Percentiles rank a stretch among this genome's conserved stretches.
Evolutionary conservation across 805 yeast genomes (phyloP).

Genomic region (Middelhovenomyces tepae): DNA sequence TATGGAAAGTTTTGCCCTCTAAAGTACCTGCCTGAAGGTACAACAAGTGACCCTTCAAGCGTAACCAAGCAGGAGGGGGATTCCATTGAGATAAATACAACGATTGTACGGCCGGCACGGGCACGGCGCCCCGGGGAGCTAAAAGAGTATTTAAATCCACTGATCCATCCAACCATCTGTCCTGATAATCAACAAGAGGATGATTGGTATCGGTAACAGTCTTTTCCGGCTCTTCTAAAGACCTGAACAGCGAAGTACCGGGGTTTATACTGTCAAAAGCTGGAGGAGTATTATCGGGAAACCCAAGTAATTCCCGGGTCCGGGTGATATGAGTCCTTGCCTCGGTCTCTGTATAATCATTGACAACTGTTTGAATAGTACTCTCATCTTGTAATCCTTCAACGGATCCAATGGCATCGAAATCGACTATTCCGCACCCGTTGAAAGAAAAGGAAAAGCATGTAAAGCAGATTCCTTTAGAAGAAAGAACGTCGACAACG

Average conservation of each 20-base stretch:
- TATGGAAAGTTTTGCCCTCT: slow-evolving; percentile 70
- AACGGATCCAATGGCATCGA: slow-evolving; percentile 23
- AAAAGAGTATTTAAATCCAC: slow-evolving; percentile 1
- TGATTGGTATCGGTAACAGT: slow-evolving; percentile 22
- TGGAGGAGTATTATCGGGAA: slow-evolving; percentile 31
- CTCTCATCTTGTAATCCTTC: slow-evolving; percentile 29
- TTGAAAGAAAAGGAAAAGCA: slow-evolving; percentile 41
- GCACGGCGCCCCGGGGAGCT: slow-evolving; percentile 6
- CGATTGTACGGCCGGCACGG: slow-evolving; percentile 37
- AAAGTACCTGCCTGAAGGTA: slow-evolving; percentile 68
- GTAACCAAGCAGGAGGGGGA: slow-evolving; percentile 64
- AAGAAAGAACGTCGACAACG: slow-evolving; percentile 43
- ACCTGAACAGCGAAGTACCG: slow-evolving; percentile 42
- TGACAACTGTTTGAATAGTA: slow-evolving; percentile 40
- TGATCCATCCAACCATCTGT: not conserved
- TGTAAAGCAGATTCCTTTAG: slow-evolving; percentile 51
- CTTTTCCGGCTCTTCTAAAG: no score
- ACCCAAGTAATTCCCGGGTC: slow-evolving; percentile 52
- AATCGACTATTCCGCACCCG: slow-evolving; percentile 31
- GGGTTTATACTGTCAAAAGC: slow-evolving; percentile 31
- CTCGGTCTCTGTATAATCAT: slow-evolving; percentile 50
- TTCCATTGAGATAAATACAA: slow-evolving; percentile 74
- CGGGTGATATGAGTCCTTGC: slow-evolving; percentile 55
- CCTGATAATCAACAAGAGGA: slow-evolving; percentile 16
- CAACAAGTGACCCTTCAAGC: slow-evolving; percentile 64